A percentile compares a stretch with the other conserved stretches of the same genome.
phyloP scores from a whole-genome alignment of 1,139 yeast genomes.

The Taiozyma sp. region DNA sequence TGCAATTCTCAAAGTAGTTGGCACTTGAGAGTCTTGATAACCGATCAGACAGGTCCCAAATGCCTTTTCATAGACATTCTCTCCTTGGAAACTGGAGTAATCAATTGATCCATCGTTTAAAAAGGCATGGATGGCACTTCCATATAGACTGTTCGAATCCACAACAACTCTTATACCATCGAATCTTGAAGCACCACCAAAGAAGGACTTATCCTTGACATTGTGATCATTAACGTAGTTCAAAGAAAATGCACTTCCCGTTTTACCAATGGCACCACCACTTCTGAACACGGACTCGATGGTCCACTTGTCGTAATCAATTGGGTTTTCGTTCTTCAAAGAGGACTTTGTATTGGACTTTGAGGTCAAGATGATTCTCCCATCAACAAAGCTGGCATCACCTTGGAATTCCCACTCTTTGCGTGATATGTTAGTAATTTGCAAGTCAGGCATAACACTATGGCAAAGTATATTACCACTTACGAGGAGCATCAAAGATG shows the following conservation, averaged over 20 bases:
- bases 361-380: conserved; percentile 41
- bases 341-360: conserved; percentile 37
- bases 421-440: conserved; percentile 4
- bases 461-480: conserved; percentile 1
- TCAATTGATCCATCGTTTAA: conserved; percentile 49
- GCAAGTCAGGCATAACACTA: too few relatives aligned
- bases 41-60: conserved; percentile 54
- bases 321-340: conserved; percentile 35
- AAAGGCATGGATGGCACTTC: conserved; percentile 49
- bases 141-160: conserved; percentile 34
- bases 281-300: conserved; percentile 58
- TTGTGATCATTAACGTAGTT: conserved; percentile 28
- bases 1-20: conserved; percentile 59
- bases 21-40: conserved; percentile 64
- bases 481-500: conserved; percentile 17
- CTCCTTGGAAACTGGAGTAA: conserved; percentile 19
- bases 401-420: conserved; percentile 32
- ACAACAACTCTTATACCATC: conserved; percentile 59
- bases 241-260: conserved; percentile 26
- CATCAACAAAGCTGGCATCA: conserved; percentile 31
- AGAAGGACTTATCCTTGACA: conserved; percentile 23
- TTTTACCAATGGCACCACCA: conserved; percentile 39
- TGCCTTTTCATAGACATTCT: conserved; percentile 28
- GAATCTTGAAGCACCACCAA: conserved; percentile 47
- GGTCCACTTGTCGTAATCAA: conserved; percentile 43